A percentile compares a stretch with the other conserved stretches of the same genome.
These are phyloP conservation scores for Diaporthe sp. DNA, from an alignment of 2,329 filamentous ascomycete species.

Conservation along the genomic window DNA sequence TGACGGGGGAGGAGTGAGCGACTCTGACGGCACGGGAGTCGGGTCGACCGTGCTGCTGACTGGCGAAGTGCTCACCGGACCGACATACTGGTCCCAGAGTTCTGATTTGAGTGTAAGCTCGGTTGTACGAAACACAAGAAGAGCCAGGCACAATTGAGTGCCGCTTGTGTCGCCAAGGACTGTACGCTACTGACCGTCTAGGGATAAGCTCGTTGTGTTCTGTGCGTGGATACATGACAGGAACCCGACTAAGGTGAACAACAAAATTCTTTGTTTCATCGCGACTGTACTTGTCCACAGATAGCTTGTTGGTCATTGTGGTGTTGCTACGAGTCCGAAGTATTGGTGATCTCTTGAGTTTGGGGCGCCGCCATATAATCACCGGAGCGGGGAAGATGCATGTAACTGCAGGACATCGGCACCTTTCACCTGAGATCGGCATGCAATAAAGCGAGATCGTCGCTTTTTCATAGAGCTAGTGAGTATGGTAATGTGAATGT, in stretches of 20 bases:
- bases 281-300: not conserved
- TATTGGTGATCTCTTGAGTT: not conserved
- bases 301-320: not conserved
- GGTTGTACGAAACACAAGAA: not conserved
- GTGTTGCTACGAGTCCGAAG: not conserved
- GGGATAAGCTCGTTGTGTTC: not conserved
- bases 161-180: no score
- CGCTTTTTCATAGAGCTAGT: not conserved
- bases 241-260: not conserved
- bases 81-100: slow-evolving; percentile 19
- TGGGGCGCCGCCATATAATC: not conserved
- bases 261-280: not conserved
- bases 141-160: not conserved
- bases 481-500: not conserved
- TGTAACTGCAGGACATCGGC: slow-evolving; percentile 9
- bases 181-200: slow-evolving; percentile 4
- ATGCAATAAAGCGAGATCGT: not conserved
- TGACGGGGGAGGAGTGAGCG: slow-evolving; percentile 16
- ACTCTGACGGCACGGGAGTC: slow-evolving; percentile 2
- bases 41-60: slow-evolving; percentile 2
- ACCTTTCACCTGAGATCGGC: not conserved
- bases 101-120: not conserved
- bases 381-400: slow-evolving; percentile 16
- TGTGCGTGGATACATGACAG: not conserved
- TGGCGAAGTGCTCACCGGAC: slow-evolving; percentile 2